Conservation (phyloP, 176 grass and related monocot species). For the Avena eriantha region DNA sequence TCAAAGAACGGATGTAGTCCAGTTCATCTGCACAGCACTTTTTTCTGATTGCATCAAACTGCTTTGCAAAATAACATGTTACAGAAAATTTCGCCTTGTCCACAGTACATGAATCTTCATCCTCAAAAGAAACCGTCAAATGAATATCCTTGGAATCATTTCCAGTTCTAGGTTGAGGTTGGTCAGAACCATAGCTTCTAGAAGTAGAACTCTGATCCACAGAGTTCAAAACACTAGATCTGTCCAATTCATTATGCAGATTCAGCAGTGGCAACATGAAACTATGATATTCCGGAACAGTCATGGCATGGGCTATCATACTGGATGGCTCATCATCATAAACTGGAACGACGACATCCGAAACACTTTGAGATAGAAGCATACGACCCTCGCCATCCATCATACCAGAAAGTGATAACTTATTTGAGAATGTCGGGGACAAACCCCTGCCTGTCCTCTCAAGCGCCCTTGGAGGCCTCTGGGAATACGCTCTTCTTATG, state of each 20-base stretch:
- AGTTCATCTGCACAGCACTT: conserved; percentile 81
- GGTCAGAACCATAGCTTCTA: conserved; percentile 50
- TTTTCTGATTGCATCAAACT: conserved; percentile 84
- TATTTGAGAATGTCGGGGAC: conserved; percentile 52
- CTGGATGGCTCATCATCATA: conserved; percentile 92
- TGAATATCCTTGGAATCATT: conserved; percentile 71
- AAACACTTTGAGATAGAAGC: conserved; percentile 49
- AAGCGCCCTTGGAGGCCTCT: conserved; percentile 64
- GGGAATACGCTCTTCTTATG: conserved; percentile 88
- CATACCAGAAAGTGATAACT: conserved; percentile 53
- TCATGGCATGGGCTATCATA: conserved; percentile 93
- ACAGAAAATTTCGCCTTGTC: conserved; percentile 91
- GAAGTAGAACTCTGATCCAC: conserved; percentile 32
- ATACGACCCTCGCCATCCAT: conserved; percentile 62
- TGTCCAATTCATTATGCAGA: conserved; percentile 39
- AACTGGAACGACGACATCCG: conserved; percentile 74
- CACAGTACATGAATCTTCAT: conserved; percentile 60
- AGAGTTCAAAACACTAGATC: conserved; percentile 28
- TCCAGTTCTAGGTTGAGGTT: conserved; percentile 45
- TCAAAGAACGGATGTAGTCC: conserved; percentile 87
- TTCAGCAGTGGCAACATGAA: conserved; percentile 56
- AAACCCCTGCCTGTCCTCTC: conserved; percentile 54
- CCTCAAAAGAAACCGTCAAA: conserved; percentile 86
- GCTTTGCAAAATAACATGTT: conserved; percentile 91
- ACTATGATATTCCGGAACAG: conserved; percentile 64